Evolutionary conservation across 176 grass and related monocot species (phyloP).

Genomic region (Phyllostachys edulis): DNA sequence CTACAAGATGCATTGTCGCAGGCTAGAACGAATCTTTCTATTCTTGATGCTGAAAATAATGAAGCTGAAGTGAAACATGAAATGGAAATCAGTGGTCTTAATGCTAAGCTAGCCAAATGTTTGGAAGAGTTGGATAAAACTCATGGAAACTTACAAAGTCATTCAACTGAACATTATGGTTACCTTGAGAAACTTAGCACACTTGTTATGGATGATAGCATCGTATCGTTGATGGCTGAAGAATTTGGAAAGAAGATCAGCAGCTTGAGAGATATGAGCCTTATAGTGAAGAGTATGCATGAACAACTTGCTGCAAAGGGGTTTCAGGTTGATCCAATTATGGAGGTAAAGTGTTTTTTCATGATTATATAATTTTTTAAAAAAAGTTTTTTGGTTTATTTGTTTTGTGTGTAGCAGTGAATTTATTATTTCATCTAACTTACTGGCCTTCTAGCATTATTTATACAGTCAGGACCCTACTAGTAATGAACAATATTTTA

Average conservation of each 20-base stretch:
- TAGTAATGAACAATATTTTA: background rate
- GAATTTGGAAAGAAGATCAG: slow-evolving; percentile 69
- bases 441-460: background rate
- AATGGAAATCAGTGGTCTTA: slow-evolving; percentile 59
- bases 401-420: slow-evolving; percentile 19
- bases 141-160: slow-evolving; percentile 54
- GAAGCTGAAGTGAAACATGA: slow-evolving; percentile 54
- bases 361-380: background rate
- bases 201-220: slow-evolving; percentile 57
- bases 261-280: slow-evolving; percentile 62
- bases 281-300: slow-evolving; percentile 73
- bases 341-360: slow-evolving; percentile 54
- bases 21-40: slow-evolving; percentile 48
- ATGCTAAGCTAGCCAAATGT: slow-evolving; percentile 61
- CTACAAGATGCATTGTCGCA: slow-evolving; percentile 73
- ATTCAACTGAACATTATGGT: slow-evolving; percentile 60
- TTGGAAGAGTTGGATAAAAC: slow-evolving; percentile 63
- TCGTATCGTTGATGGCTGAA: slow-evolving; percentile 56
- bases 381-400: background rate
- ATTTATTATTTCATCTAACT: slow-evolving; percentile 22
- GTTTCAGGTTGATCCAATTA: slow-evolving; percentile 46
- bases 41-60: slow-evolving; percentile 56
- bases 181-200: slow-evolving; percentile 64
- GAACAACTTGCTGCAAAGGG: slow-evolving; percentile 66
- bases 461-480: background rate